Evolutionary conservation across 164 flowering plant species (phyloP), one percentile per base, ranked within the genome.

Genomic region (Kalanchoe fedtschenkoi): DNA sequence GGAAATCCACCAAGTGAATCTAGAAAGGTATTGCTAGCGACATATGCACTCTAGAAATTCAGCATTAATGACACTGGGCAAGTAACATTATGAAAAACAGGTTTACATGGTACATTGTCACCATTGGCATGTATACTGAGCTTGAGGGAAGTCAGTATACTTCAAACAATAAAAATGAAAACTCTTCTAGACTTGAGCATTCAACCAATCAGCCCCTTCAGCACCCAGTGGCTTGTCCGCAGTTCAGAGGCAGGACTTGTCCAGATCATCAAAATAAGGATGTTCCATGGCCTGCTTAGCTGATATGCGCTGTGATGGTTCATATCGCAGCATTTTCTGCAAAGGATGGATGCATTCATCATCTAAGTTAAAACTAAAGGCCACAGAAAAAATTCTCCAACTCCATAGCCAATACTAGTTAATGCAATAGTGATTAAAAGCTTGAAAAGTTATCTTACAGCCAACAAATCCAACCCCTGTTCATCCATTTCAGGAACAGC

Each of bases 231-330:
- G 17, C 46, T 13, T 42, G 46, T 13, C n/a, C 46, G 1, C 5
- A 51, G 24, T 54, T 76, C 68, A 88, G 19, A 88, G 85, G 44
- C 14, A 6, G 0, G 71, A 60, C 75, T 86, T 88, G 58, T 82
- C 61, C 70, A 88, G 70, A 61, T 78, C 87, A 69, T 80, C 81
- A 41, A 88, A 88, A 72, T 84, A 88, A 38, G 83, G 86, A 58
- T 89, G 96, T 41, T 89, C 89, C 96, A 89, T 83, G 6, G 96
- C 96, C 43, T 75, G 78, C 80, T 86, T 89, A 28, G 96, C 96
- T 24, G 93, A 86, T 38, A 86, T 86, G 46, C 96, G 63, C 72
- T 73, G 77, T 0, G 83, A 66, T 2, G 96, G 96, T 35, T 86
- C 86, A 59, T 86, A 89, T 41, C 71, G 77, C 85, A 89, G 66